These are phyloP conservation scores for Chalciporus piperatus DNA, from an alignment of 768 basidiomycete species.

Conservation along the genomic window DNA sequence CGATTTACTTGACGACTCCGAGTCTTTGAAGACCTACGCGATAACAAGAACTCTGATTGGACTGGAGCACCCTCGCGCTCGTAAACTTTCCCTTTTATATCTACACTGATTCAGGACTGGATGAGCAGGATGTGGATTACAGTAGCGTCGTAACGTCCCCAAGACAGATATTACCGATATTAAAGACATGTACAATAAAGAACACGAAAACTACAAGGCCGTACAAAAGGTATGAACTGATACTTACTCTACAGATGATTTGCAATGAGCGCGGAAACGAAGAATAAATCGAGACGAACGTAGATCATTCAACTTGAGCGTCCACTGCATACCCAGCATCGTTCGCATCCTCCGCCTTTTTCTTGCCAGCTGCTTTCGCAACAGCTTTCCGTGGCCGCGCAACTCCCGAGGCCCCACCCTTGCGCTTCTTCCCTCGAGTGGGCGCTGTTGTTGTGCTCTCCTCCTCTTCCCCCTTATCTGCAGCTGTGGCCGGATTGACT, in stretches of 20 bases:
- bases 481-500: slow-evolving; percentile 20
- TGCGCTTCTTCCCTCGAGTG: slow-evolving; percentile 34
- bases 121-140: too few relatives aligned
- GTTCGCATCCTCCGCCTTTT: slow-evolving; percentile 25
- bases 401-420: slow-evolving; percentile 22
- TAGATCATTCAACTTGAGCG: slow-evolving; percentile 24
- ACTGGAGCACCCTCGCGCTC: too few relatives aligned
- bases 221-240: slow-evolving; percentile 25
- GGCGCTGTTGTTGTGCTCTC: slow-evolving; percentile 20
- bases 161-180: slow-evolving; percentile 15
- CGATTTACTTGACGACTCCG: too few relatives aligned
- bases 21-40: too few relatives aligned
- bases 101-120: too few relatives aligned
- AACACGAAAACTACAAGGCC: slow-evolving; percentile 21
- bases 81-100: too few relatives aligned
- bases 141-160: background rate
- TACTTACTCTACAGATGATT: slow-evolving; percentile 29
- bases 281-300: slow-evolving; percentile 10
- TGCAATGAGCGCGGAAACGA: slow-evolving; percentile 11
- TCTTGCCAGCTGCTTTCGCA: slow-evolving; percentile 31
- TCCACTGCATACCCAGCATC: slow-evolving; percentile 28
- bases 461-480: slow-evolving; percentile 33
- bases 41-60: too few relatives aligned
- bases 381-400: slow-evolving; percentile 29
- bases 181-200: slow-evolving; percentile 28